A percentile compares a stretch with the other conserved stretches of the same genome.
These are phyloP conservation scores for Zygoascus hellenicus DNA, from an alignment of 1,139 yeast species.

Conservation along the genomic window DNA sequence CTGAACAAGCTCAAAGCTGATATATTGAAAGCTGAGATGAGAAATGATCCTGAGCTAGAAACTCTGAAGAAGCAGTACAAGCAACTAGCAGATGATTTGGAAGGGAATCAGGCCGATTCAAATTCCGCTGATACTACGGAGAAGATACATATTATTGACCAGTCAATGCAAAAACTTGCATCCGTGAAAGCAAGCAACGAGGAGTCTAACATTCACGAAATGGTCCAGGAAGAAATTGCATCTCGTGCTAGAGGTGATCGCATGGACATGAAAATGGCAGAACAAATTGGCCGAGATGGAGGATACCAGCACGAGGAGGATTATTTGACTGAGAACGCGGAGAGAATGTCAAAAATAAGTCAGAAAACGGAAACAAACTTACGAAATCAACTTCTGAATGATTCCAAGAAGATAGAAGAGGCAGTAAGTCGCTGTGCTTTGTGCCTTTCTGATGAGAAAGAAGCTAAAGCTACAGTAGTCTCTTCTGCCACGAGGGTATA, in stretches of 20 bases:
- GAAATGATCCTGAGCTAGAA: slow-evolving; percentile 21
- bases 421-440: slow-evolving; percentile 37
- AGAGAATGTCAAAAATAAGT: slow-evolving; percentile 31
- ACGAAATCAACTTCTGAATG: slow-evolving; percentile 29
- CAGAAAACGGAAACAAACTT: slow-evolving; percentile 17
- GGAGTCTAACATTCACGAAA: slow-evolving; percentile 36
- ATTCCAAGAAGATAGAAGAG: slow-evolving; percentile 28
- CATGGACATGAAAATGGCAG: slow-evolving; percentile 23
- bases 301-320: slow-evolving; percentile 38
- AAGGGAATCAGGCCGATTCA: background rate
- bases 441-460: slow-evolving; percentile 33
- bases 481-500: slow-evolving; percentile 32
- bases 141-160: slow-evolving; percentile 11
- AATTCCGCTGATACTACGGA: slow-evolving; percentile 6
- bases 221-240: slow-evolving; percentile 38
- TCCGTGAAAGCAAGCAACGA: slow-evolving; percentile 16
- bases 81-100: slow-evolving; percentile 12
- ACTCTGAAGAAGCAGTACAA: slow-evolving; percentile 32
- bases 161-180: slow-evolving; percentile 8
- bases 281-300: slow-evolving; percentile 36
- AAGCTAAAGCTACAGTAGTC: slow-evolving; percentile 27
- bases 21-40: slow-evolving; percentile 35
- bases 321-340: slow-evolving; percentile 41
- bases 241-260: slow-evolving; percentile 23
- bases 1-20: slow-evolving; percentile 36